Evolutionary conservation across 2,329 filamentous ascomycete genomes (phyloP), one percentile per base, ranked within the genome.

Genomic region (Pseudocercospora vitis): DNA sequence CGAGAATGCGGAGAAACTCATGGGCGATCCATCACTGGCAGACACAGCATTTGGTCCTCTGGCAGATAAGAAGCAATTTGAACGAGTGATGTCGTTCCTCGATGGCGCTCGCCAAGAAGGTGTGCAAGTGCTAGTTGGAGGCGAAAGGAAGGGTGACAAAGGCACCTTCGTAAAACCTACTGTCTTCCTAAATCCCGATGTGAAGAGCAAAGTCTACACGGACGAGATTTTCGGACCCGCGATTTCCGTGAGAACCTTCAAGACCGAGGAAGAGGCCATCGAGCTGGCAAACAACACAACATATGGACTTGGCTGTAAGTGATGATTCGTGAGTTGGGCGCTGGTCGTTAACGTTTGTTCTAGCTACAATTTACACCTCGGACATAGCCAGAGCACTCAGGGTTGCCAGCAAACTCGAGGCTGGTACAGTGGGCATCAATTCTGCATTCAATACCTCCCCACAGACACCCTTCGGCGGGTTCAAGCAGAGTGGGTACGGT

Each of bases 361-460:
- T 11, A 29, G 26, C 35, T 3, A 80, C 87, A 0, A 80, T 94
- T 1, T 94, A 89, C 69, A 90, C 88, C 0, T 74, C 79, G 57
- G 83, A 91, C 66, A 72, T 91, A 18, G 70, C 64, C 1, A 58
- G 72, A 16, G 74, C 70, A 2, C 48, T 76, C 12, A 64, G 71
- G 12, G 58, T 76, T 23, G 74, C 74, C 4, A 70, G 66, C 56
- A 67, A 71, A 53, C 70, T 76, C 44, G 73, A 91, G 68, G 79
- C 81, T 19, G 89, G 85, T 71, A 76, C 76, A 11, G 70, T 78
- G 4, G 76, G 78, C 49, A 77, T 79, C 62, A 79, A 79, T 55
- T 57, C 53, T 19, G 57, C 59, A 65, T 71, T 63, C 65, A 63
- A 54, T 4, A 66, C 55, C 2, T 65, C 52, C 8, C 56, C 56